Conservation (phyloP, 441 rosid genomes). For the Euphorbia schlechtendalii region DNA sequence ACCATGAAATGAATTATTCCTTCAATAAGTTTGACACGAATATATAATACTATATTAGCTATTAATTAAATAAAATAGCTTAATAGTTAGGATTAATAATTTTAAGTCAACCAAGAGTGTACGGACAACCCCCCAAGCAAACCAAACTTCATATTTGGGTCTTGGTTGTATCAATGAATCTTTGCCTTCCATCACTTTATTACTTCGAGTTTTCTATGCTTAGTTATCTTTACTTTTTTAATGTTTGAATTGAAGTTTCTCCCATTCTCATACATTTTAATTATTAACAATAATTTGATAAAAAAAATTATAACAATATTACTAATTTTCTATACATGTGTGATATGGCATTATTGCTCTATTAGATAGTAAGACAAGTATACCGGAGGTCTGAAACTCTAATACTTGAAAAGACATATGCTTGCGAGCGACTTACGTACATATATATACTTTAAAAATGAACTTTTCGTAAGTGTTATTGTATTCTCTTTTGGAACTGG, state of each 20-base stretch:
- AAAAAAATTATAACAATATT: too few species aligned
- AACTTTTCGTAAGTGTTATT: too few species aligned
- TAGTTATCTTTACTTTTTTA: not conserved
- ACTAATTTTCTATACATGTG: too few species aligned
- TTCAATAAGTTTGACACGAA: not conserved
- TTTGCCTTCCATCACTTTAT: not conserved
- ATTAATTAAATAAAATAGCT: not conserved
- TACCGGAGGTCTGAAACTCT: not conserved
- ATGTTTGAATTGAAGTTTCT: too few species aligned
- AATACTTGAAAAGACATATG: not conserved
- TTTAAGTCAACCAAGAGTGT: conserved; percentile 4
- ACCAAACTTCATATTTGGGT: too few species aligned
- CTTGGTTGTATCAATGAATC: not conserved
- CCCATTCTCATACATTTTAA: not conserved
- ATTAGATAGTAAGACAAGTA: too few species aligned
- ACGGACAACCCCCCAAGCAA: not conserved
- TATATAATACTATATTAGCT: not conserved
- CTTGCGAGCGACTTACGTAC: too few species aligned
- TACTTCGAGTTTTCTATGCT: not conserved
- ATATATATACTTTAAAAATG: too few species aligned
- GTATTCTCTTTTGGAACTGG: too few species aligned
- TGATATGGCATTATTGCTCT: too few species aligned
- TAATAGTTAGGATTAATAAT: not conserved
- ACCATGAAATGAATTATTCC: conserved; percentile 2
- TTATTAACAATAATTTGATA: not conserved